These are phyloP conservation scores for Mrakia blollopis DNA, from an alignment of 768 basidiomycete species.

Conservation along the genomic window DNA sequence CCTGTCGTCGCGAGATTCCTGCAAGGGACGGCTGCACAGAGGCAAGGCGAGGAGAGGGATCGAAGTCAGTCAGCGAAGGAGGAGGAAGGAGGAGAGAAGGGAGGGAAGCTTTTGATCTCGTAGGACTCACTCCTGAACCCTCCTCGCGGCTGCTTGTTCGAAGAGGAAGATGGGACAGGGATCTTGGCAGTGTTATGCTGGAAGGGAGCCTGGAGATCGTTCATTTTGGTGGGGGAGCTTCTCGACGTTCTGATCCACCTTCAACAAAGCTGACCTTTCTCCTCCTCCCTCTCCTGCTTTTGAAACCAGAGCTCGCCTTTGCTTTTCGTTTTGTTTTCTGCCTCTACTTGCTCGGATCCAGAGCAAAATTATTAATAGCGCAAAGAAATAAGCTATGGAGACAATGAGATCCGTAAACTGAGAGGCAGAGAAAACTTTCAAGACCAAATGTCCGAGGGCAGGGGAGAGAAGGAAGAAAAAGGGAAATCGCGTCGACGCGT, in stretches of 20 bases:
- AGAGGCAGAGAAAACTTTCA: not conserved
- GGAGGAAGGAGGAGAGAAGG: not conserved
- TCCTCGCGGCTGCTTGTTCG: not conserved
- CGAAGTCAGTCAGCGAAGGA: not conserved
- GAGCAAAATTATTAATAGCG: not conserved
- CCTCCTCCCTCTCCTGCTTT: no score
- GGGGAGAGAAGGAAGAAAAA: not conserved
- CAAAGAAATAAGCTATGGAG: not conserved
- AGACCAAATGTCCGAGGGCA: not conserved
- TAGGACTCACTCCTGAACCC: not conserved
- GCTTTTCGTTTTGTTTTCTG: not conserved
- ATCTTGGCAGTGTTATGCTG: not conserved
- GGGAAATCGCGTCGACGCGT: not conserved
- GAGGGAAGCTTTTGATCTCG: not conserved
- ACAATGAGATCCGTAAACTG: not conserved
- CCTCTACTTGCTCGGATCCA: not conserved
- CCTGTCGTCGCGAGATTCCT: not conserved
- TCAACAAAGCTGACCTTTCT: no score
- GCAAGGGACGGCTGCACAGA: slow-evolving; percentile 3
- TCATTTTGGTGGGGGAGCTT: not conserved
- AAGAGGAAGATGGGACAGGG: not conserved
- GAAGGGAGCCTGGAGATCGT: not conserved
- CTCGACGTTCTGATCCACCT: not conserved
- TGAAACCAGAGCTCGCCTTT: not conserved
- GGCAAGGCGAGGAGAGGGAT: not conserved